Evolutionary conservation across 306 rosid species (phyloP).

Genomic region (Oxytropis ochrocephala): DNA sequence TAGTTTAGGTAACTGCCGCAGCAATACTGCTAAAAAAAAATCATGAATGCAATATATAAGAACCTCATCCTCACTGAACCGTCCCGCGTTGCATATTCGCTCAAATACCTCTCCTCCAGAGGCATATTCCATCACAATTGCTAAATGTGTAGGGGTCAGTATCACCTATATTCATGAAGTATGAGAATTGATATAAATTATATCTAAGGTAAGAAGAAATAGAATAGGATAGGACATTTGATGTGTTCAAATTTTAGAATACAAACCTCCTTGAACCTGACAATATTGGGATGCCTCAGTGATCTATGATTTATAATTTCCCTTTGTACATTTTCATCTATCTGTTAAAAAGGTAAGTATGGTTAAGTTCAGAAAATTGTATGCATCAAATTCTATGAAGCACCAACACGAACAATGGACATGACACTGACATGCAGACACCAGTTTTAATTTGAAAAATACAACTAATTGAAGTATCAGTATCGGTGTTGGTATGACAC

Average conservation of each 20-base stretch:
- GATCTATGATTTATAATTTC: conserved; percentile 95
- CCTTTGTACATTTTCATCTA: conserved; percentile 89
- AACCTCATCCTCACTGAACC: conserved; percentile 95
- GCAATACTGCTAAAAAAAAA: conserved; percentile 1
- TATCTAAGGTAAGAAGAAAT: not conserved
- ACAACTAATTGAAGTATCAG: too few species aligned
- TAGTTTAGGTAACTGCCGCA: not conserved
- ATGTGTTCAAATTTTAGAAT: conserved; percentile 9
- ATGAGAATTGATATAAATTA: conserved; percentile 7
- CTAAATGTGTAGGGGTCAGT: conserved; percentile 86
- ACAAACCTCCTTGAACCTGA: conserved; percentile 92
- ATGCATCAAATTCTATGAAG: not conserved
- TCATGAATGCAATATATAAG: conserved; percentile 5
- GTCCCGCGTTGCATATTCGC: conserved; percentile 93
- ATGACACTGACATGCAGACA: too few species aligned
- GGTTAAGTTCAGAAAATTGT: conserved; percentile 3
- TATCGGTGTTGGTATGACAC: too few species aligned
- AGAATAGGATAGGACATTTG: not conserved
- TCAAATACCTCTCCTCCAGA: conserved; percentile 97
- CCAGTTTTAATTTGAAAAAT: too few species aligned
- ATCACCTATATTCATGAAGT: conserved; percentile 46
- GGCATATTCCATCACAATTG: conserved; percentile 95
- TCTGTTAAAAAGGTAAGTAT: conserved; percentile 43
- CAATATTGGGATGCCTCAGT: conserved; percentile 94
- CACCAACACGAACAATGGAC: too few species aligned